phyloP scores from a whole-genome alignment of 257 asterid species.

The Capsicum chinense region DNA sequence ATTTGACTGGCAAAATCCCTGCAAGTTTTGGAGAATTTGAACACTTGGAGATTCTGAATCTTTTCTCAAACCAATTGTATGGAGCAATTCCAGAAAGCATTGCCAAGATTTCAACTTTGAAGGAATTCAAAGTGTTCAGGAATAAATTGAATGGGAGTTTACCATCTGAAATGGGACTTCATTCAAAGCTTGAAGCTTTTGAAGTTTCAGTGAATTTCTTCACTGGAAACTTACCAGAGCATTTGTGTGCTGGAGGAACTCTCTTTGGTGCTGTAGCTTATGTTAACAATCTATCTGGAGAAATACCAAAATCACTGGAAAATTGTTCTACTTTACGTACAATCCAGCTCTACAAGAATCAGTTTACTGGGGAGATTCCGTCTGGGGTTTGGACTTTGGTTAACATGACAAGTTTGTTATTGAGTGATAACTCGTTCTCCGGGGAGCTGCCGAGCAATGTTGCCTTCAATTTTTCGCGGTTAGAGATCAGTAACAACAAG shows the following conservation, averaged over 20 bases:
- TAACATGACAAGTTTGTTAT: conserved; percentile 61
- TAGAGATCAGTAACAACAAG: conserved; percentile 69
- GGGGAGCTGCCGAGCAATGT: conserved; percentile 66
- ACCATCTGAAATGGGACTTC: conserved; percentile 71
- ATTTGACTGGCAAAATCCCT: conserved; percentile 67
- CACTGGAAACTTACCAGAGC: conserved; percentile 70
- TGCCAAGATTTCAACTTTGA: conserved; percentile 56
- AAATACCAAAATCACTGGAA: conserved; percentile 65
- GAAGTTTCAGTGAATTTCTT: conserved; percentile 71
- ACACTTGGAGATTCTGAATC: conserved; percentile 51
- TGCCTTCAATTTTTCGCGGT: conserved; percentile 62
- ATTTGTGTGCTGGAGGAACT: conserved; percentile 64
- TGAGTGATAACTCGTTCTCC: conserved; percentile 63
- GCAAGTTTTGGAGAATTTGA: conserved; percentile 65
- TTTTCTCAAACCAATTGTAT: conserved; percentile 49
- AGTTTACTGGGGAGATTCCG: conserved; percentile 73
- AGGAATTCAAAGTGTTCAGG: conserved; percentile 49
- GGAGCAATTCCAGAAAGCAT: conserved; percentile 70
- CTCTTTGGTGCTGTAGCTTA: conserved; percentile 64
- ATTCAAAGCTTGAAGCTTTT: conserved; percentile 62
- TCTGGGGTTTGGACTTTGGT: conserved; percentile 53
- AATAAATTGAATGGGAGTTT: conserved; percentile 64
- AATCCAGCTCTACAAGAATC: conserved; percentile 61
- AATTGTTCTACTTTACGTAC: conserved; percentile 56
- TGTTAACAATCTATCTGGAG: conserved; percentile 67